Conservation (phyloP, 2,329 filamentous ascomycete genomes). For the Microcyclosporella mali region DNA sequence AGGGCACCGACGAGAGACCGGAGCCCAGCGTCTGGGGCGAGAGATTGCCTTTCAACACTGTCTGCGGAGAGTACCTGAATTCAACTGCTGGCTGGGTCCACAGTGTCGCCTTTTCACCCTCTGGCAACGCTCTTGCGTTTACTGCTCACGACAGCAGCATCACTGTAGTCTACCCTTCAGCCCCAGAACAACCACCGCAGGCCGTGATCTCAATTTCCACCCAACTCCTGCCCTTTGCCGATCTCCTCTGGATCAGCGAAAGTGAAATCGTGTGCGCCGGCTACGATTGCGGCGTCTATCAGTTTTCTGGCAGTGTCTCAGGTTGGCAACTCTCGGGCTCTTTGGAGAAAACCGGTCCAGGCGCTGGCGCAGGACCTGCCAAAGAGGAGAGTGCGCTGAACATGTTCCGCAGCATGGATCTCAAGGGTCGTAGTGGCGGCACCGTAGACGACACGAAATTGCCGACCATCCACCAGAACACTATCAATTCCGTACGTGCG, state of each 20-base stretch:
- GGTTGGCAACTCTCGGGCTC: conserved; percentile 83
- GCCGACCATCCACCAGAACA: conserved; percentile 95
- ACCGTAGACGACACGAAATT: conserved; percentile 82
- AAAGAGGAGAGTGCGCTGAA: conserved; percentile 91
- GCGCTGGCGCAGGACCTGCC: conserved; percentile 34
- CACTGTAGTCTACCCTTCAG: conserved; percentile 90
- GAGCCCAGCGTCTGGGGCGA: conserved; percentile 90
- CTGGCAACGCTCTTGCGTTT: conserved; percentile 88
- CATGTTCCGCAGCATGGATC: conserved; percentile 98
- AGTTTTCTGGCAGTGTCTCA: conserved; percentile 68
- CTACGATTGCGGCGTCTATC: conserved; percentile 82
- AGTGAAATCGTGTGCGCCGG: conserved; percentile 92
- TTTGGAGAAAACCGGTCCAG: conserved; percentile 57
- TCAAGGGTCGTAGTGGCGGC: conserved; percentile 72
- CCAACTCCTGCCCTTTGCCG: conserved; percentile 86
- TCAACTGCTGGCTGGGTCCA: conserved; percentile 97
- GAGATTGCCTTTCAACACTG: conserved; percentile 92
- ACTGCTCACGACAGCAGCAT: conserved; percentile 93
- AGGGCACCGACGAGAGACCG: conserved; percentile 81
- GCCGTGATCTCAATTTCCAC: conserved; percentile 89
- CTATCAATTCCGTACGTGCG: conserved; percentile 74
- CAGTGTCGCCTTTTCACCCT: conserved; percentile 85
- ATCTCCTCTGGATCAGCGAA: conserved; percentile 85
- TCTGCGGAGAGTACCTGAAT: conserved; percentile 94
- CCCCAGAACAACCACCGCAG: conserved; percentile 79